These are phyloP conservation scores for Apiospora phragmitis DNA, from an alignment of 2,329 filamentous ascomycete species.

Conservation along the genomic window DNA sequence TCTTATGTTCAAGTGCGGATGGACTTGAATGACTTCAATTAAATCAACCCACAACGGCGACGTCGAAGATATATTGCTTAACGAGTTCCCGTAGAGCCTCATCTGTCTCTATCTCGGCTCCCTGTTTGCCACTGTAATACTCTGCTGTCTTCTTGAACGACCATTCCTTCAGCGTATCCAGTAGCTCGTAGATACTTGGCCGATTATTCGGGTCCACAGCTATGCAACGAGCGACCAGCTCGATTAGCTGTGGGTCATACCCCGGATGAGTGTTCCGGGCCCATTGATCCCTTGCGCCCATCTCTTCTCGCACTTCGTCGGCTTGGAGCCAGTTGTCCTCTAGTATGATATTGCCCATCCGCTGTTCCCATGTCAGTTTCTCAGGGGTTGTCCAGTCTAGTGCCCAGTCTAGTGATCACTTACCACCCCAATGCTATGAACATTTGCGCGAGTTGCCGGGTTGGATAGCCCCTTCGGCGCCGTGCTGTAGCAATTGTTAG, in stretches of 20 bases:
- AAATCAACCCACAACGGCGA: no score
- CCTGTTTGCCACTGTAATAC: not conserved
- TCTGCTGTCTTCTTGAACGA: accelerated
- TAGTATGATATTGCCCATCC: not conserved
- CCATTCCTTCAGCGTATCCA: not conserved
- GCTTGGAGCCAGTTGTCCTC: not conserved
- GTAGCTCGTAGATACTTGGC: not conserved
- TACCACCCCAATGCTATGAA: not conserved
- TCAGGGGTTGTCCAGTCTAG: not conserved
- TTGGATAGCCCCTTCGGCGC: not conserved
- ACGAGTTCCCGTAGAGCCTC: not conserved
- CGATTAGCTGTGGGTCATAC: not conserved
- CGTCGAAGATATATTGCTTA: not conserved
- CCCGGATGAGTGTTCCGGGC: not conserved
- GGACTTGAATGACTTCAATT: no score
- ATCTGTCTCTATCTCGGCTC: not conserved
- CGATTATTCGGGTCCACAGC: not conserved
- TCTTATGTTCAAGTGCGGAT: no score
- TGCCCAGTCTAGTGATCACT: not conserved
- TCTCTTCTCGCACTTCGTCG: not conserved
- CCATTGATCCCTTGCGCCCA: not conserved
- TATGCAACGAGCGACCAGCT: not conserved
- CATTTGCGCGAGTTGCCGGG: not conserved
- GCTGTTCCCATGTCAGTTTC: not conserved
- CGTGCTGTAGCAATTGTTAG: not conserved